Base-by-base conservation (phyloP, 345 rosid species). In the Eucalyptus virginea region DNA sequence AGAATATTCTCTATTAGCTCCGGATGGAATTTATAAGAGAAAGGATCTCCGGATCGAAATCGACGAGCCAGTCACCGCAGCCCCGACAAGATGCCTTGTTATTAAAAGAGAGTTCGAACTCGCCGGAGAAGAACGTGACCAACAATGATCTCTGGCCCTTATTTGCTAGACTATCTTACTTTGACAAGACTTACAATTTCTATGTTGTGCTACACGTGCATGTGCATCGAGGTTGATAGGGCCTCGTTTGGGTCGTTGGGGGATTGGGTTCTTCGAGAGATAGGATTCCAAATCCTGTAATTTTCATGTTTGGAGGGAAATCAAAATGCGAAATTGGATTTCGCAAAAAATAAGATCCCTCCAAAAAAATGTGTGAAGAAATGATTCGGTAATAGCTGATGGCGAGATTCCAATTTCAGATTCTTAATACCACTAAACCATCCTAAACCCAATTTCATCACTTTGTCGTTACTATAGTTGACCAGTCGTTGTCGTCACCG, bases 401-500 rank as follows among this genome's bases (percentile, higher is more conserved):
- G 11, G 11, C 0, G 69, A 28, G 32, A 11, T 26, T 26, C 32
- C 18, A 28, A 28, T 62, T 62, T 28, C 8, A 28, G n/a, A 28
- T 62, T 12, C 69, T 65, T 15, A n/a, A 65, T 15, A 4, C 9
- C 10, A 15, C 6, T 6, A 0, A 65, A 65, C 37, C 9, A 65
- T 65, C 42, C 3, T 10, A 32, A 15, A 32, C 18, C 40, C 80
- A 67, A 32, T 9, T 32, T 1, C 37, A 16, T 32, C 23, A 32
- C 15, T 32, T 17, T 32, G 80, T 16, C 11, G 23, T 37, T 8
- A 16, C 11, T 37, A 16, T 19, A 9, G 11, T 13, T 32, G 42
- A 1, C 37, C 42, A 9, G 26, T 52, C 5, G 11, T 52, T 8
- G 58, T 52, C 5, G 56, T 9, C 24, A 1, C 2, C 0, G 37